A percentile compares a stretch with the other conserved stretches of the same genome.
phyloP scores from a whole-genome alignment of 2,329 filamentous ascomycete species.

The Curvularia eragrostidis region DNA sequence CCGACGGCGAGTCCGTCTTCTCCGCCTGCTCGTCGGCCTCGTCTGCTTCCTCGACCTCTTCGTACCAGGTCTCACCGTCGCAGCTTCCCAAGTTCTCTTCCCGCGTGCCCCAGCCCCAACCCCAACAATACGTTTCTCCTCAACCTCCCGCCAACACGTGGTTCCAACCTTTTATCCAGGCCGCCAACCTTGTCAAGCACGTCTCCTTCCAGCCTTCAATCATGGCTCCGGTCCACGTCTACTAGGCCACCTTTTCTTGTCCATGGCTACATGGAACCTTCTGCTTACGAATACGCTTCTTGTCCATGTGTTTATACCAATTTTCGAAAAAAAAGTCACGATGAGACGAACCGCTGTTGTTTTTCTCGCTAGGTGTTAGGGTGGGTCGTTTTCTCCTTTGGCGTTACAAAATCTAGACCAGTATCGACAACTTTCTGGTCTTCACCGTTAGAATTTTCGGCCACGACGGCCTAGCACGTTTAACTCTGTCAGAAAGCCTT shows the following conservation, averaged over 20 bases:
- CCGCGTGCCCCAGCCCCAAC: conserved; percentile 39
- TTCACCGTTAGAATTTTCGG: conserved; percentile 31
- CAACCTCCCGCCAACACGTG: conserved; percentile 44
- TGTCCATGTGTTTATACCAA: conserved; percentile 43
- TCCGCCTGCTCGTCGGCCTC: conserved; percentile 49
- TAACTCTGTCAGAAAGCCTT: conserved; percentile 41
- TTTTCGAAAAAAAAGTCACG: conserved; percentile 48
- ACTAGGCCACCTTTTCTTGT: conserved; percentile 29
- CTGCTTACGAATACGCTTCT: conserved; percentile 37
- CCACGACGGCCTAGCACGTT: conserved; percentile 38
- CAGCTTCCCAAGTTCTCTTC: conserved; percentile 38
- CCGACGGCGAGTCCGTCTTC: conserved; percentile 51
- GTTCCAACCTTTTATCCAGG: conserved; percentile 51
- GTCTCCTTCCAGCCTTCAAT: conserved; percentile 50
- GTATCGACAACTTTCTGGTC: conserved; percentile 25
- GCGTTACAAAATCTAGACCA: conserved; percentile 46
- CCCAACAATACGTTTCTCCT: conserved; percentile 47
- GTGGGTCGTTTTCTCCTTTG: conserved; percentile 23
- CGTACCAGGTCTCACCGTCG: conserved; percentile 33
- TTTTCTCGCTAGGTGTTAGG: conserved; percentile 41
- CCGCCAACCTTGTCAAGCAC: conserved; percentile 51
- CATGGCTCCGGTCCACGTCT: conserved; percentile 49
- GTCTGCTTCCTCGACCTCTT: conserved; percentile 47
- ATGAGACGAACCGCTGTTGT: conserved; percentile 46
- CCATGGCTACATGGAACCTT: conserved; percentile 17